Conservation (phyloP, 352 stramenopile genomes). For the Globisporangium alternatum region DNA sequence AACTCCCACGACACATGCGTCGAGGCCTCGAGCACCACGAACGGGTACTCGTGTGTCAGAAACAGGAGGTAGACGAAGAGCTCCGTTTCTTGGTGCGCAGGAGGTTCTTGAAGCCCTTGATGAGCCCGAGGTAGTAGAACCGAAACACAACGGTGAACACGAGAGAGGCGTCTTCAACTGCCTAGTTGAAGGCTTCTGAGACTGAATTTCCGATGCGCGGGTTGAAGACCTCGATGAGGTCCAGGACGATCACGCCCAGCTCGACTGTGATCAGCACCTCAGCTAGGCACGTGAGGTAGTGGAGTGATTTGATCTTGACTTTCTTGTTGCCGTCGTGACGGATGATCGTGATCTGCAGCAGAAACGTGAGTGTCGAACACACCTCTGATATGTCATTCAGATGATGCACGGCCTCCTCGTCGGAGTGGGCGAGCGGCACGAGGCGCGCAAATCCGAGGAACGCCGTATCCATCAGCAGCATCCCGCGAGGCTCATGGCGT, state of each 20-base stretch:
- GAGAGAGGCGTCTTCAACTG: conserved; percentile 25
- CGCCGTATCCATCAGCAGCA: conserved; percentile 9
- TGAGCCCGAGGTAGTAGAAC: conserved; percentile 35
- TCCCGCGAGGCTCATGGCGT: conserved; percentile 17
- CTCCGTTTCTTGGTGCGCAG: conserved; percentile 24
- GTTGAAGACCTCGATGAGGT: conserved; percentile 14
- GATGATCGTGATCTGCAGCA: conserved; percentile 37
- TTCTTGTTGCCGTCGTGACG: conserved; percentile 28
- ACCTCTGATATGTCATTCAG: conserved; percentile 35
- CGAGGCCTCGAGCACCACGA: conserved; percentile 12
- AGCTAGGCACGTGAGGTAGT: too few species aligned
- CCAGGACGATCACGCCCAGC: conserved; percentile 17
- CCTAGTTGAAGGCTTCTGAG: too few species aligned
- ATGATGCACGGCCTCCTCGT: conserved; percentile 18
- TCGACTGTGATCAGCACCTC: conserved; percentile 18
- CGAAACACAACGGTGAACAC: conserved; percentile 34
- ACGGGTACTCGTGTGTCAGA: conserved; percentile 17
- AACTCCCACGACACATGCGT: conserved; percentile 15
- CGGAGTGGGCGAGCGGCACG: conserved; percentile 18
- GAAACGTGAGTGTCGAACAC: conserved; percentile 27
- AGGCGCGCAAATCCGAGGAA: conserved; percentile 22
- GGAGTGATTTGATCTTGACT: conserved; percentile 21
- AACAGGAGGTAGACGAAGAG: conserved; percentile 34
- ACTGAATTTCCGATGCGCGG: too few species aligned
- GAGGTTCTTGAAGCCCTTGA: conserved; percentile 24